phyloP scores from a whole-genome alignment of 2,329 filamentous ascomycete species.

The Macrophomina phaseolina region DNA sequence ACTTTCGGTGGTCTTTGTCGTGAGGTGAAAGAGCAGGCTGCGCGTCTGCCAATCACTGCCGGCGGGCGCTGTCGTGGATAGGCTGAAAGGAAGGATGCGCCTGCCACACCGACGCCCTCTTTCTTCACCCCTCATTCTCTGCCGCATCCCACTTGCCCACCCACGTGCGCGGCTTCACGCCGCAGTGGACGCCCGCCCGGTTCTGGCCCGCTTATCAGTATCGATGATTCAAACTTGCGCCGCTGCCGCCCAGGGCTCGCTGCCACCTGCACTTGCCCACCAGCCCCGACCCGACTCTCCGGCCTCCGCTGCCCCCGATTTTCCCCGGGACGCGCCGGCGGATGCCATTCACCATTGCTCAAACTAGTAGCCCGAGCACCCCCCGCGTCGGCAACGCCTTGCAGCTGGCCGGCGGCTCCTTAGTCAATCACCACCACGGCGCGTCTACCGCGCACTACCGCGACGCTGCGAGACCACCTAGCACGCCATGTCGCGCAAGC shows the following conservation, averaged over 20 bases:
- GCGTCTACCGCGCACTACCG: conserved; percentile 23
- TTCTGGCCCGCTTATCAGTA: conserved; percentile 3
- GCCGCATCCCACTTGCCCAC: not conserved
- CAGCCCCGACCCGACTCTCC: not conserved
- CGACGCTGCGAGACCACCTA: conserved; percentile 16
- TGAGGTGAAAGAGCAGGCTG: conserved; percentile 13
- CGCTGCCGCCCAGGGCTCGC: not conserved
- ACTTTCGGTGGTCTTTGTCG: conserved; percentile 7
- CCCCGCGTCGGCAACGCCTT: conserved; percentile 9
- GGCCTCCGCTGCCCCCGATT: not conserved
- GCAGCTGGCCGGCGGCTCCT: conserved; percentile 12
- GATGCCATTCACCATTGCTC: not conserved
- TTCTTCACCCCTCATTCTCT: not conserved
- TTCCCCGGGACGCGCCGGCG: conserved; percentile 5
- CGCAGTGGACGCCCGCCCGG: conserved; percentile 10
- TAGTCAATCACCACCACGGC: conserved; percentile 18
- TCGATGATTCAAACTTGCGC: not conserved
- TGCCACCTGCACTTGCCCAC: too few species aligned
- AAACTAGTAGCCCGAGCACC: not conserved
- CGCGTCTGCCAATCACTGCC: conserved; percentile 18
- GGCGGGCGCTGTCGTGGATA: not conserved
- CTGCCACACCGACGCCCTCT: not conserved
- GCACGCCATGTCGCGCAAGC: conserved; percentile 27
- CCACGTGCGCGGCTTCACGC: conserved; percentile 17
- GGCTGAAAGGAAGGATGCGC: conserved; percentile 8